A percentile compares a stretch with the other conserved stretches of the same genome.
phyloP scores from a whole-genome alignment of 305 asterid genomes.

The Galium porrigens region DNA sequence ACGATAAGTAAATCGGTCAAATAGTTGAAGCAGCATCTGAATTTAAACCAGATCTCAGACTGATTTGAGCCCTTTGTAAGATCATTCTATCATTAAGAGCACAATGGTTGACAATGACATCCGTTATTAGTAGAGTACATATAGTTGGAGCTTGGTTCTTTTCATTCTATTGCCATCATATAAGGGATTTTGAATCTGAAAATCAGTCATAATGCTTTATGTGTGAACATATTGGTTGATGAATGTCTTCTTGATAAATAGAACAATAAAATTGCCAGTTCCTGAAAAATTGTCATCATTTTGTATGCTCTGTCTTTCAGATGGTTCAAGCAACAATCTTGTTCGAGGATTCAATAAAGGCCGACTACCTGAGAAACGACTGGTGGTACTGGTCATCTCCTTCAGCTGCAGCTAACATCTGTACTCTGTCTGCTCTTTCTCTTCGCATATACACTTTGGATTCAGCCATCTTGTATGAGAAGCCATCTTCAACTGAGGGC shows the following conservation, averaged over 20 bases:
- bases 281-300: not conserved
- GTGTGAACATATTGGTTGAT: not conserved
- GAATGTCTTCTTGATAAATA: not conserved
- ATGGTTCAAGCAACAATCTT: constrained; percentile 65
- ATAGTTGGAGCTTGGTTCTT: not conserved
- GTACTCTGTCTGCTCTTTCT: constrained; percentile 70
- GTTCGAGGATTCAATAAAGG: constrained; percentile 67
- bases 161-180: not conserved
- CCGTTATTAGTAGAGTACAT: not conserved
- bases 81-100: not conserved
- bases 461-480: constrained; percentile 63
- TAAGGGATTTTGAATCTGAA: not conserved
- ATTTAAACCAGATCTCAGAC: no score
- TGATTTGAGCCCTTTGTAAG: no score
- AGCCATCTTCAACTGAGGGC: constrained; percentile 22
- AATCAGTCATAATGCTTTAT: not conserved
- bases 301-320: constrained; percentile 28
- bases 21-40: not conserved
- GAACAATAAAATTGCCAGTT: not conserved
- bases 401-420: constrained; percentile 66
- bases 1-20: not conserved
- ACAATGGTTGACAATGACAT: not conserved
- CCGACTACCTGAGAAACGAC: constrained; percentile 46
- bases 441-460: constrained; percentile 65
- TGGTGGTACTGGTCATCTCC: constrained; percentile 99